Percentiles rank a stretch among this genome's conserved stretches.
Evolutionary conservation across 1,284 basidiomycete species (phyloP).

Genomic region (Malassezia arunalokei): DNA sequence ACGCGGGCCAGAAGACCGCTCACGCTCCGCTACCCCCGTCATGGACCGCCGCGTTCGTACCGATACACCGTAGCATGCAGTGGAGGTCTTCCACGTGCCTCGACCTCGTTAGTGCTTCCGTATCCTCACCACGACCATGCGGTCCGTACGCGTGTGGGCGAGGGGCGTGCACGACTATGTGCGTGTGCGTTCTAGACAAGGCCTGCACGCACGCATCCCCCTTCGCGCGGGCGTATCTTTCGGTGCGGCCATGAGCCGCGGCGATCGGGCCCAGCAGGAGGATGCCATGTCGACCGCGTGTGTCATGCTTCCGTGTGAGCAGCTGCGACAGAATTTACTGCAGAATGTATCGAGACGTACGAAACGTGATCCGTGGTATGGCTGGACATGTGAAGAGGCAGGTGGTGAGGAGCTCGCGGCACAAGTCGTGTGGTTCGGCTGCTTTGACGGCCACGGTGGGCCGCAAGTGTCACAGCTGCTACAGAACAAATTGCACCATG

Average conservation of each 20-base stretch:
- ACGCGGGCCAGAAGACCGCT: too few relatives aligned
- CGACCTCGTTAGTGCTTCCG: too few relatives aligned
- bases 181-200: slow-evolving; percentile 5
- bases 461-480: slow-evolving; percentile 31
- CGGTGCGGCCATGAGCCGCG: slow-evolving; percentile 19
- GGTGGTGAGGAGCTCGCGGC: slow-evolving; percentile 32
- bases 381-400: slow-evolving; percentile 27
- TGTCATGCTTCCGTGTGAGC: slow-evolving; percentile 25
- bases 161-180: slow-evolving; percentile 10
- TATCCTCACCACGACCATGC: neutral
- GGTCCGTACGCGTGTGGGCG: neutral
- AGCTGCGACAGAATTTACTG: slow-evolving; percentile 21
- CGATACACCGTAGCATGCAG: neutral
- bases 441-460: slow-evolving; percentile 43
- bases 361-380: slow-evolving; percentile 14
- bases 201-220: slow-evolving; percentile 13
- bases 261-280: slow-evolving; percentile 36
- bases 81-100: neutral
- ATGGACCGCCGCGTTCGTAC: slow-evolving; percentile 4
- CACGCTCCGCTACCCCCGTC: neutral
- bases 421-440: slow-evolving; percentile 43
- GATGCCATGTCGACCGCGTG: slow-evolving; percentile 38
- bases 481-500: slow-evolving; percentile 26
- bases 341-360: slow-evolving; percentile 11
- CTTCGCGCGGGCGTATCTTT: slow-evolving; percentile 11